A percentile compares a stretch with the other conserved stretches of the same genome.
Conservation (phyloP, 371 early-diverging fungal genomes). For the Mortierella sp. region DNA sequence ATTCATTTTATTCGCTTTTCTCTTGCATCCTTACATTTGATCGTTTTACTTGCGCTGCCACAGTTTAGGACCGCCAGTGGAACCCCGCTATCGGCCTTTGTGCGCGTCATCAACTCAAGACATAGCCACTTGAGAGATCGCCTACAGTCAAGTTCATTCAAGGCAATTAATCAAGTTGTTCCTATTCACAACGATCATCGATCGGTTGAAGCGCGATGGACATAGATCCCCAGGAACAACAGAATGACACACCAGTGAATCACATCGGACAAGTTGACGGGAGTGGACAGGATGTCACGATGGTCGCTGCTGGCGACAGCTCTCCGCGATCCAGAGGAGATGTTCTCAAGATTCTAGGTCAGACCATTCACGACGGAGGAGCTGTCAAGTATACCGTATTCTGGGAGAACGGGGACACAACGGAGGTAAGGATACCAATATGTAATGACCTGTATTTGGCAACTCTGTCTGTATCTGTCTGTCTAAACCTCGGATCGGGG, state of each 20-base stretch:
- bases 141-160: neutral
- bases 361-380: constrained; percentile 52
- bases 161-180: neutral
- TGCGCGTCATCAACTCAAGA: no score
- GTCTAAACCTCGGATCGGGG: neutral
- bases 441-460: neutral
- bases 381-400: constrained; percentile 53
- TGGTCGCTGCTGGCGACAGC: neutral
- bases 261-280: neutral
- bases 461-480: neutral
- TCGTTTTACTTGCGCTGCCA: neutral
- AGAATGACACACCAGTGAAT: neutral
- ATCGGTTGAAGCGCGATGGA: constrained; percentile 11
- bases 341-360: constrained; percentile 48
- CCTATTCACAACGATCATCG: neutral
- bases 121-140: no score
- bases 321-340: constrained; percentile 22
- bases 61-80: no score
- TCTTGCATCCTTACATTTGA: neutral
- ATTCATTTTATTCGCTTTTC: neutral
- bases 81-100: constrained; percentile 1
- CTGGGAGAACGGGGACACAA: constrained; percentile 50
- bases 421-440: constrained; percentile 37
- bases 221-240: constrained; percentile 31
- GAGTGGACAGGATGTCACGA: constrained; percentile 2